phyloP scores from a whole-genome alignment of 1,139 yeast genomes.

The Magnusiomyces suaveolens region DNA sequence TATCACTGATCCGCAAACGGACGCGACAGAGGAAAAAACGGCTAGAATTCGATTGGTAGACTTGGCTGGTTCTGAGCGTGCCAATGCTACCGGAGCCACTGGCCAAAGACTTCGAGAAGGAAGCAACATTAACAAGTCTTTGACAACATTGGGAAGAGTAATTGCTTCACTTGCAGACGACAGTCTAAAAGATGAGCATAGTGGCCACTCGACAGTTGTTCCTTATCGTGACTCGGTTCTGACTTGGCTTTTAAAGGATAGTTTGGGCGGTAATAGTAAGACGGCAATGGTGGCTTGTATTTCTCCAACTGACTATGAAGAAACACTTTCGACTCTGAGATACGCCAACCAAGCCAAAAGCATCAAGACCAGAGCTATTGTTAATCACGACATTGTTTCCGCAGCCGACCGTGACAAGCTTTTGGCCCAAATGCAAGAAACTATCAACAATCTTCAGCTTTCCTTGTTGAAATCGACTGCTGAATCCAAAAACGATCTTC shows the following conservation, averaged over 20 bases:
- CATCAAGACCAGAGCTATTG: slow-evolving; percentile 52
- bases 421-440: slow-evolving; percentile 35
- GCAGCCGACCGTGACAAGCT: slow-evolving; percentile 33
- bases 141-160: slow-evolving; percentile 68
- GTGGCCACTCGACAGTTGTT: slow-evolving; percentile 33
- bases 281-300: slow-evolving; percentile 70
- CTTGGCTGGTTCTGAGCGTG: slow-evolving; percentile 74
- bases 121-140: slow-evolving; percentile 59
- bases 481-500: slow-evolving; percentile 9
- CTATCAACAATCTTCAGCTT: slow-evolving; percentile 33
- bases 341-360: slow-evolving; percentile 69
- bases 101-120: slow-evolving; percentile 68
- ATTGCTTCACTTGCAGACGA: slow-evolving; percentile 48
- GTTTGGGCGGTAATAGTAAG: slow-evolving; percentile 64
- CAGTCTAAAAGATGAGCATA: slow-evolving; percentile 14
- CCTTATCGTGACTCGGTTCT: slow-evolving; percentile 68
- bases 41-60: slow-evolving; percentile 65
- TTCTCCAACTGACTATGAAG: slow-evolving; percentile 68
- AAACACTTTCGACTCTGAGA: slow-evolving; percentile 59
- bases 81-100: slow-evolving; percentile 51
- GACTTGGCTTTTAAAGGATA: slow-evolving; percentile 65
- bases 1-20: slow-evolving; percentile 34
- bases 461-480: slow-evolving; percentile 21
- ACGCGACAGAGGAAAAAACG: slow-evolving; percentile 47
- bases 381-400: slow-evolving; percentile 38